Conservation (phyloP, 805 yeast species). For the Candida loeiensis region DNA sequence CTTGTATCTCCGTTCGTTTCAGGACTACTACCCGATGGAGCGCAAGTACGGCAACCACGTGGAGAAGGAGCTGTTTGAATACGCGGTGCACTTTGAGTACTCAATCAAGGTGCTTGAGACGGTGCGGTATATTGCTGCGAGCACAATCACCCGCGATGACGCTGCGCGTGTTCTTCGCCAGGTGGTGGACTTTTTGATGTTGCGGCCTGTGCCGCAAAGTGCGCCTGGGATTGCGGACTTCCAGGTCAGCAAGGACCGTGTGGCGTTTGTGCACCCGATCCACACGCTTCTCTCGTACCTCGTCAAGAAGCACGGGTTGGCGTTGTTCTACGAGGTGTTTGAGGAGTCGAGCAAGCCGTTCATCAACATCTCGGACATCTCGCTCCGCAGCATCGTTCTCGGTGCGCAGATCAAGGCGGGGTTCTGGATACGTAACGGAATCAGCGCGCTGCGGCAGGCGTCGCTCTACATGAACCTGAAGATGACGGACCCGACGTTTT, state of each 20-base stretch:
- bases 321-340: conserved; percentile 14
- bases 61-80: conserved; percentile 51
- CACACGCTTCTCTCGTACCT: conserved; percentile 52
- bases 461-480: conserved; percentile 43
- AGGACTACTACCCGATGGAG: conserved; percentile 52
- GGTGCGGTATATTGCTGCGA: conserved; percentile 32
- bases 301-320: conserved; percentile 30
- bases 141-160: not conserved
- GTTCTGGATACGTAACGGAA: conserved; percentile 75
- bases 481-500: conserved; percentile 38
- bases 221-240: conserved; percentile 32
- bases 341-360: conserved; percentile 29
- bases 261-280: conserved; percentile 58
- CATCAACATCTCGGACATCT: conserved; percentile 49
- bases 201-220: conserved; percentile 21
- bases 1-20: conserved; percentile 50
- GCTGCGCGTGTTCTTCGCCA: conserved; percentile 16
- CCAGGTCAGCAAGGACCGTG: conserved; percentile 47
- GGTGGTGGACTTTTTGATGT: conserved; percentile 26
- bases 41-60: conserved; percentile 71
- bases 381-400: conserved; percentile 58
- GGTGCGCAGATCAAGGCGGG: conserved; percentile 60
- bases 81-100: conserved; percentile 47
- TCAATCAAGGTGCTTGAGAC: conserved; percentile 44
- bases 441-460: conserved; percentile 49